Evolutionary conservation across 768 basidiomycete genomes (phyloP), one percentile per base, ranked within the genome.

Genomic region (Boletus huronensis): DNA sequence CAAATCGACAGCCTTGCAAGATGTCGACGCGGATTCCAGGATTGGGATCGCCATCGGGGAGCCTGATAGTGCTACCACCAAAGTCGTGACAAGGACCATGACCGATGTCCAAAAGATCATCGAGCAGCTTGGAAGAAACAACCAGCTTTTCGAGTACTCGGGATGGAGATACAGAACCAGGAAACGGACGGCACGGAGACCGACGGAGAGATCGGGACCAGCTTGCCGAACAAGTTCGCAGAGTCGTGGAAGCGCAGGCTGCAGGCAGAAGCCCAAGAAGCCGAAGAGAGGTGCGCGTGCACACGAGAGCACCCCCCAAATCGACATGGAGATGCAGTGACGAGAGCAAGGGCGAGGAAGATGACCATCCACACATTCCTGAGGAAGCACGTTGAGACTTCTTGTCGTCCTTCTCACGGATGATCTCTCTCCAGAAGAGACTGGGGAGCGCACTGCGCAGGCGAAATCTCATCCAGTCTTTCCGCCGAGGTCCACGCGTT

Each of bases 61-160:
- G 40, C 66, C 55, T 38, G 65, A 52, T 48, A 45, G 40, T 42
- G 55, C 35, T 28, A 62, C 79, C 42, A 79, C 74, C 14, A 82
- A 82, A 56, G 81, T 88, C 53, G 92, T 96, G 89, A 82, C 82
- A 36, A 89, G 86, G 2, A 96, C 93, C 2, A 79, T 95, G 79
- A 92, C 88, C 3, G 92, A 95, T 53, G 90, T 96, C 6, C 90
- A 96, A 69, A 75, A 90, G 59, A 92, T 92, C 19, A 93, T 95
- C 62, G 90, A 94, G 57, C 90, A 93, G 62, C 84, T 93, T 23
- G 88, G 86, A 8, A 75, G 77, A 42, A 74, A 73, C 29, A 79
- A 80, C 62, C 74, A 88, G 88, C 61, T 93, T 92, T 64, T 78
- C 83, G 3, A 88, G 88, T 62, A 82, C 82, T 3, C 76, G 76